Base-by-base conservation (phyloP, 176 grass and related monocot species). In the Aegilops sharonensis region DNA sequence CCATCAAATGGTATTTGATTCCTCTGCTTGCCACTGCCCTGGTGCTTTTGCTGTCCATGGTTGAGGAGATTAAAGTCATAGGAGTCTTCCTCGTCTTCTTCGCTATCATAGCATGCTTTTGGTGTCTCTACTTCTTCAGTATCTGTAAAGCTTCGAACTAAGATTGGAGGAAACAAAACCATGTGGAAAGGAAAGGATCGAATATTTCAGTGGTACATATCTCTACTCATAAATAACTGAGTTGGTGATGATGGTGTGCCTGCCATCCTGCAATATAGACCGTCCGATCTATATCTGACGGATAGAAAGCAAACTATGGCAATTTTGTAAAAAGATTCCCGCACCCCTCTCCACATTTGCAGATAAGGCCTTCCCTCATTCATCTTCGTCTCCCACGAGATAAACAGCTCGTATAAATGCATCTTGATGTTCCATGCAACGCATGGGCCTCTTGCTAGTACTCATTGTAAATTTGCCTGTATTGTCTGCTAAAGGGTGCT, bases 41-140 rank as follows among this genome's bases (percentile, higher is more conserved):
- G 35, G 12, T 79, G 8, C 9, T 79, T 43, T 27, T 63, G 35
- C 59, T 64, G 13, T 31, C 60, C 35, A 39, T 0, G 3, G 25
- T 62, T 40, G 60, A 35, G 9, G 77, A 79, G 4, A 57, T 64
- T 27, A 64, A 15, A 23, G 35, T 64, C 11, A 64, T 42, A 1
- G 35, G 35, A 12, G 6, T 79, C 77, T 79, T 79, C 7, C 35
- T 64, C 1, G 59, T 40, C 21, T 79, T 64, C 18, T 27, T 79
- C 9, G n/a, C 59, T 61, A 62, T 10, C 13, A 77, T 77, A 77
- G 45, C 77, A 79, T 79, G 77, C 13, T 73, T 73, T 40, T 73
- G 70, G 70, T 73, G 21, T 25, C 36, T 72, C 23, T 72, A 72
- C 11, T 72, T 42, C 69, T 72, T 43, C 69, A 43, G 20, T 73